These are phyloP conservation scores for Sparassis latifolia DNA, from an alignment of 1,284 basidiomycete genomes.

Conservation along the genomic window DNA sequence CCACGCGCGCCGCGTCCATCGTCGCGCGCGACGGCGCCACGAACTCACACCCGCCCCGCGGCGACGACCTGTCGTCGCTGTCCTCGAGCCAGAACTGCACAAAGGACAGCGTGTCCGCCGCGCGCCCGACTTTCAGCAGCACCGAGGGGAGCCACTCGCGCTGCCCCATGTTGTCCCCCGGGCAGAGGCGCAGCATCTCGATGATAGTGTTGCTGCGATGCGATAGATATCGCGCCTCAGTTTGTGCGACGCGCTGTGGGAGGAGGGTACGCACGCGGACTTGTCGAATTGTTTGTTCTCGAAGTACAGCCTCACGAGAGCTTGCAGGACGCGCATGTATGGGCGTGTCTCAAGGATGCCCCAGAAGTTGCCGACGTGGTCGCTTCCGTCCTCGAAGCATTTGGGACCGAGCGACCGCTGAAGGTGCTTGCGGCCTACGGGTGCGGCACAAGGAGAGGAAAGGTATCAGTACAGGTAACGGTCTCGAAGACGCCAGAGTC, in stretches of 20 bases:
- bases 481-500: not conserved
- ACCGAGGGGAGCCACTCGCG: constrained; percentile 27
- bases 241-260: not conserved
- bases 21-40: constrained; percentile 12
- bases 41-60: constrained; percentile 26
- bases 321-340: constrained; percentile 38
- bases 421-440: constrained; percentile 25
- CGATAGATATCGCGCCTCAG: not conserved
- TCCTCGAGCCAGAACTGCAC: constrained; percentile 23
- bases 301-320: constrained; percentile 29
- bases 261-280: constrained; percentile 27
- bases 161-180: constrained; percentile 28
- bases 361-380: constrained; percentile 32
- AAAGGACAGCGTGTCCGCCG: constrained; percentile 28
- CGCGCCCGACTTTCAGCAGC: constrained; percentile 22
- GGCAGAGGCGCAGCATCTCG: constrained; percentile 33
- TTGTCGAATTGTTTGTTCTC: constrained; percentile 26
- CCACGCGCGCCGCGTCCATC: constrained; percentile 11
- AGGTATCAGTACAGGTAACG: too few species aligned
- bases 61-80: constrained; percentile 7
- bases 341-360: constrained; percentile 33
- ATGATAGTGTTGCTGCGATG: constrained; percentile 27
- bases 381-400: constrained; percentile 32
- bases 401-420: constrained; percentile 24
- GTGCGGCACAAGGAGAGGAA: not conserved